Percentiles rank a stretch among this genome's conserved stretches.
These are phyloP conservation scores for Tillandsia leiboldiana DNA, from an alignment of 176 grass and related monocot genomes.

Conservation along the genomic window DNA sequence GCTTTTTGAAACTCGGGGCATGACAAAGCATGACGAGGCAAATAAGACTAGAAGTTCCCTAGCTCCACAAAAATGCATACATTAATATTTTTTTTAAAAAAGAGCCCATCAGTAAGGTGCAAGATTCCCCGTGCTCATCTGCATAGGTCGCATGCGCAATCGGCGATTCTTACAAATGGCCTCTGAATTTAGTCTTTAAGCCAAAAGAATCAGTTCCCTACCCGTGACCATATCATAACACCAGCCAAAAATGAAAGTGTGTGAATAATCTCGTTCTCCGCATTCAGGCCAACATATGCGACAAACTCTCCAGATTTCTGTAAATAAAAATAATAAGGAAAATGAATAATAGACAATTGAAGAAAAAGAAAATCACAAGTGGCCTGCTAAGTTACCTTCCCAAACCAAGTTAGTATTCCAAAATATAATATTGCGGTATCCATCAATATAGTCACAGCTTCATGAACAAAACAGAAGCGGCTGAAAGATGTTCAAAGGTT, in stretches of 20 bases:
- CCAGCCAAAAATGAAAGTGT: constrained; percentile 94
- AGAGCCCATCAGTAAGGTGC: too few species aligned
- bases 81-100: too few species aligned
- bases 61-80: too few species aligned
- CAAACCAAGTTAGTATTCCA: constrained; percentile 79
- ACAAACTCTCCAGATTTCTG: constrained; percentile 67
- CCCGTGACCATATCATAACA: constrained; percentile 98
- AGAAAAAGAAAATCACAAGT: not conserved
- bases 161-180: not conserved
- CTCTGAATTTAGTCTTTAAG: not conserved
- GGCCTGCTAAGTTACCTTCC: constrained; percentile 58
- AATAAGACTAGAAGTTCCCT: too few species aligned
- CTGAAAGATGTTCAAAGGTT: constrained; percentile 35
- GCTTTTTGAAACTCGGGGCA: too few species aligned
- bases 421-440: constrained; percentile 86
- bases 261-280: constrained; percentile 85
- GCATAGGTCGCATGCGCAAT: too few species aligned
- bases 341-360: constrained; percentile 24
- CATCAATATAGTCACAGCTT: constrained; percentile 71
- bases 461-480: constrained; percentile 74
- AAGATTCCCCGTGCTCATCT: too few species aligned
- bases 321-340: constrained; percentile 7
- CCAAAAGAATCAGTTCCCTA: constrained; percentile 17
- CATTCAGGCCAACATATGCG: constrained; percentile 50
- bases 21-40: too few species aligned